Base-by-base conservation (phyloP, 2,329 filamentous ascomycete species). In the Xylariales sp. region DNA sequence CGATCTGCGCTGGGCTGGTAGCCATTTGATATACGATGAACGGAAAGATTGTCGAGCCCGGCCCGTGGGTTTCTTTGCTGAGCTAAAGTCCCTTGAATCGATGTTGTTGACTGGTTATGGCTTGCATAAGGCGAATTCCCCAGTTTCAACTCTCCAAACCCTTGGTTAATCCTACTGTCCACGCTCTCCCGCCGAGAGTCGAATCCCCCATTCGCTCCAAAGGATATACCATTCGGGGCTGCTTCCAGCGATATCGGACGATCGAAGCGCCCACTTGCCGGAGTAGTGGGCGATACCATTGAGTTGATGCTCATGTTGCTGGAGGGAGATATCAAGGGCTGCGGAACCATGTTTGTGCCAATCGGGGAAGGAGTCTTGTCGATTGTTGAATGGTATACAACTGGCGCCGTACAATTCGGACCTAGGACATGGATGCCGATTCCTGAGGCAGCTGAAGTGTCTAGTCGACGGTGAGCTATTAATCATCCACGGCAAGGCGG, bases 141-240 rank as follows among this genome's bases (percentile, higher is more conserved):
- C 36, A 90, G 71, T 50, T 80, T 74, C 62, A 90, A 74, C 33
- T 86, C 82, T 43, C 73, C 76, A 60, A 90, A 82, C 32, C 76
- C 76, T 49, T 81, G 78, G 54, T 87, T 86, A 59, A 90, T 82
- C 47, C 85, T 77, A 61, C 85, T 88, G 61, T 90, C 86, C 4
- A 90, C 83, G 53, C 86, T 90, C 63, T 88, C 86, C 39, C 86
- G 78, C 44, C 84, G 76, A 35, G 82, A 80, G 36, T 82, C 73
- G 2, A 38, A 32, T 65, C 56, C 19, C 65, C 60, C 35, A 63
- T 60, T 21, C 62, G 63, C 44, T 62, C 49, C 48, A 36, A 65
- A 51, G 14, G 54, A 48, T 15, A 53, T 51, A 41, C 61, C 56
- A 48, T 58, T 60, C 8, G 59, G 58, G 7, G 51, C 56, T 20